Conservation (phyloP, 2,329 filamentous ascomycete genomes). For the Cordyceps pruinosa region DNA sequence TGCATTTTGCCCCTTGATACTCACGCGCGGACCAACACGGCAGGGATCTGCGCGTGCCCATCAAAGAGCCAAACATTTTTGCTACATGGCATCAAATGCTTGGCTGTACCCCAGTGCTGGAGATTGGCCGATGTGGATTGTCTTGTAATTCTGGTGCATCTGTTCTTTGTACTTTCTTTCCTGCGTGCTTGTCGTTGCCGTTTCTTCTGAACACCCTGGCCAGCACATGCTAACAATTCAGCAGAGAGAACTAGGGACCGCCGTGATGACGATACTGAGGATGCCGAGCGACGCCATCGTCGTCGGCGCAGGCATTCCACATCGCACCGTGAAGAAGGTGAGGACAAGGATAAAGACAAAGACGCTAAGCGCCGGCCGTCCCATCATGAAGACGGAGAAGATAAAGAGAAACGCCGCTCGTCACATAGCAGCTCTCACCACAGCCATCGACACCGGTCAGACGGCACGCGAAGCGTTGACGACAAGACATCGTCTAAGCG, state of each 20-base stretch:
- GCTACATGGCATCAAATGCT: constrained; percentile 8
- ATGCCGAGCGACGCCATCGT: not conserved
- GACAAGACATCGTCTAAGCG: constrained; percentile 28
- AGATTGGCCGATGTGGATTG: not conserved
- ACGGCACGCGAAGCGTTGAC: constrained; percentile 28
- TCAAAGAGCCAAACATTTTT: not conserved
- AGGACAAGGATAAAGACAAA: constrained; percentile 19
- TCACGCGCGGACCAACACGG: not conserved
- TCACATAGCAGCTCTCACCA: constrained; percentile 22
- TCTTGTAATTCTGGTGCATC: constrained; percentile 1
- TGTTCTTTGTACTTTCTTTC: not conserved
- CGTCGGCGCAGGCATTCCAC: not conserved
- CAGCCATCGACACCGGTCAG: constrained; percentile 32
- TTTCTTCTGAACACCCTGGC: not conserved
- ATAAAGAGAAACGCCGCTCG: constrained; percentile 24
- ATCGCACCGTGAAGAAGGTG: constrained; percentile 21
- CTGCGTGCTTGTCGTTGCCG: not conserved
- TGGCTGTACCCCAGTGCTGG: not conserved
- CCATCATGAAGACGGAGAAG: constrained; percentile 1
- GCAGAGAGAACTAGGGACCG: constrained; percentile 3
- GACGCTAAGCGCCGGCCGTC: constrained; percentile 21
- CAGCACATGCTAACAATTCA: not conserved
- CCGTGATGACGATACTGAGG: not conserved
- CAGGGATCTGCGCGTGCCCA: not conserved
- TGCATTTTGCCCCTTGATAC: not conserved